phyloP scores from a whole-genome alignment of 306 rosid genomes.

The Sicyos baderoa region DNA sequence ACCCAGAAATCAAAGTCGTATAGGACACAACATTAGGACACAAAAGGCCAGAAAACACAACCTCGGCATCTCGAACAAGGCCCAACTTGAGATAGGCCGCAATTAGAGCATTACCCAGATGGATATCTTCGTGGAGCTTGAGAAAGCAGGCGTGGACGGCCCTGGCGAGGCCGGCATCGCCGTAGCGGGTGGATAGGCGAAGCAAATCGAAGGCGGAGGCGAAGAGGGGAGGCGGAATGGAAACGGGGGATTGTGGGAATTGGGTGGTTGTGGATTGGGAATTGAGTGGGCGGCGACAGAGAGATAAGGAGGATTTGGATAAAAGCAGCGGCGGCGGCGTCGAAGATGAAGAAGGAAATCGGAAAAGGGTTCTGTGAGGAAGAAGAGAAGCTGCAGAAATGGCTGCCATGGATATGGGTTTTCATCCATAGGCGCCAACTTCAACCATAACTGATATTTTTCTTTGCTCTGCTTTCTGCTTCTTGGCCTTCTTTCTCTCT shows the following conservation, averaged over 20 bases:
- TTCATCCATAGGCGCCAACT: constrained; percentile 20
- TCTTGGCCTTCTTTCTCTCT: background rate
- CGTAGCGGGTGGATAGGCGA: constrained; percentile 39
- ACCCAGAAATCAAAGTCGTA: constrained; percentile 57
- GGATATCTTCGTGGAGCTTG: too few relatives aligned
- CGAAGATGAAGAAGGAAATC: constrained; percentile 10
- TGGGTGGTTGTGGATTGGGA: constrained; percentile 14
- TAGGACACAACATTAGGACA: constrained; percentile 51
- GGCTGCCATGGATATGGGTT: constrained; percentile 10
- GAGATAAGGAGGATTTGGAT: constrained; percentile 10
- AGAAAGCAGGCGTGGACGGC: too few relatives aligned
- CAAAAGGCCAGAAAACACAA: constrained; percentile 32
- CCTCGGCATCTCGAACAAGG: constrained; percentile 21
- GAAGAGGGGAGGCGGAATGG: constrained; percentile 16
- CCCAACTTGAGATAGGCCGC: constrained; percentile 48
- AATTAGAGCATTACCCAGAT: too few relatives aligned
- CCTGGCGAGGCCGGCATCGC: constrained; percentile 29
- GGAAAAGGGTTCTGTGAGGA: constrained; percentile 16
- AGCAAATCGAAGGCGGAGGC: constrained; percentile 30
- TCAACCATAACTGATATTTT: background rate
- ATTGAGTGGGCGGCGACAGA: constrained; percentile 15
- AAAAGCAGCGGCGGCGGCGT: background rate
- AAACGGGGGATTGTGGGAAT: constrained; percentile 6
- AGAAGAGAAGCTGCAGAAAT: constrained; percentile 20
- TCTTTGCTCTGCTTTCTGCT: background rate